These are phyloP conservation scores for Dalbergia cochinchinensis DNA, from an alignment of 306 rosid genomes.

Conservation along the genomic window DNA sequence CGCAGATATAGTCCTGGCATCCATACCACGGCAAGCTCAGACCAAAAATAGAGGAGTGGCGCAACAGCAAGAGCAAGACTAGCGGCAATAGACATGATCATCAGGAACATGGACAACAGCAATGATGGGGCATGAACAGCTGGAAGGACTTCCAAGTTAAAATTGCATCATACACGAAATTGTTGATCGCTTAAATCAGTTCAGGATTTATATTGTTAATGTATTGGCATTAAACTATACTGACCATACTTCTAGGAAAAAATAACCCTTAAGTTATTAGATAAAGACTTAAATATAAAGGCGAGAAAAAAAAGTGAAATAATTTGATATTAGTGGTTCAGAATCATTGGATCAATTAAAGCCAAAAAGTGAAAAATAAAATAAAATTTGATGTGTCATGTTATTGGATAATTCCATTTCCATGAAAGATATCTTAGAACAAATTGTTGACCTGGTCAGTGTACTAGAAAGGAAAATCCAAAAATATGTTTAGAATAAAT, in stretches of 20 bases:
- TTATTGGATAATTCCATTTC: background rate
- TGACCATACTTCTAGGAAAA: background rate
- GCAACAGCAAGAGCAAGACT: no score
- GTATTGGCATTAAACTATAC: background rate
- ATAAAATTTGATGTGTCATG: background rate
- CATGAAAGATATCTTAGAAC: background rate
- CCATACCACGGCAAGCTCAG: no score
- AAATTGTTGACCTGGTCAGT: background rate
- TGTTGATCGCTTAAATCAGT: background rate
- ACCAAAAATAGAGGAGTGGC: no score
- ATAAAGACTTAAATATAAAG: background rate
- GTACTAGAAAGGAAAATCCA: background rate
- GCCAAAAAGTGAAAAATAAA: background rate
- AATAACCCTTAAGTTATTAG: background rate
- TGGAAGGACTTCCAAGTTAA: background rate
- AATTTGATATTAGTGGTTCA: no score
- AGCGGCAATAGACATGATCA: no score
- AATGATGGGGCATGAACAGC: no score
- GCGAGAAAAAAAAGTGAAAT: background rate
- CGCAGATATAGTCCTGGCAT: no score
- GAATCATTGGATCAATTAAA: background rate
- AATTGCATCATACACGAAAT: background rate
- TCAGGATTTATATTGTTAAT: background rate
- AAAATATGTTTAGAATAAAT: no score
- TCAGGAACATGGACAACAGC: no score